Evolutionary conservation across 192 early-diverging fungal species (phyloP).

Genomic region (Podila horticola): DNA sequence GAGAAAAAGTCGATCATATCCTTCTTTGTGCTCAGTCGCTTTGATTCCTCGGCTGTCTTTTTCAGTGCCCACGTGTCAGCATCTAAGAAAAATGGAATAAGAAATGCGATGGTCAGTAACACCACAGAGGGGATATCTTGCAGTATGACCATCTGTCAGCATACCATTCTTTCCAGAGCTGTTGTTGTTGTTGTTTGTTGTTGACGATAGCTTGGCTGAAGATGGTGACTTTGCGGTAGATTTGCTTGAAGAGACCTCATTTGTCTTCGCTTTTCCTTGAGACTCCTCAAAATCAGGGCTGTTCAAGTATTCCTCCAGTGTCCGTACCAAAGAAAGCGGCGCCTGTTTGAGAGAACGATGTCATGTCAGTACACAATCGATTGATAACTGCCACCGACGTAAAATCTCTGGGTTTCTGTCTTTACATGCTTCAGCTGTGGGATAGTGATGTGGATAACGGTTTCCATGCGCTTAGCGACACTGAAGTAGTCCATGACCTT

Average conservation of each 20-base stretch:
- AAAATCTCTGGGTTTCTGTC: not conserved
- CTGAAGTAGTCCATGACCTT: conserved; percentile 75
- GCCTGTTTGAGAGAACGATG: conserved; percentile 52
- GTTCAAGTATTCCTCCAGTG: conserved; percentile 73
- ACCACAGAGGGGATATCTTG: not conserved
- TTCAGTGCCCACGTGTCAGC: conserved; percentile 35
- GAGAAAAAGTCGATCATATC: conserved; percentile 57
- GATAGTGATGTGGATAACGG: conserved; percentile 69
- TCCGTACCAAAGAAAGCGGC: conserved; percentile 70
- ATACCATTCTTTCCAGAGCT: conserved; percentile 22
- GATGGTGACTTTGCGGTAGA: conserved; percentile 29
- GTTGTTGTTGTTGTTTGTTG: conserved; percentile 13
- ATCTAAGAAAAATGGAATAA: conserved; percentile 9
- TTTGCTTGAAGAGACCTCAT: conserved; percentile 36
- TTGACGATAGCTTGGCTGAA: conserved; percentile 9
- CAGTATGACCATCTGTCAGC: not conserved
- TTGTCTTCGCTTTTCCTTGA: conserved; percentile 37
- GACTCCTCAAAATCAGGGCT: conserved; percentile 78
- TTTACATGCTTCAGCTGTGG: conserved; percentile 80
- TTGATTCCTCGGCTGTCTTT: conserved; percentile 35
- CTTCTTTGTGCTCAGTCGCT: conserved; percentile 38
- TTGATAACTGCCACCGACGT: not conserved
- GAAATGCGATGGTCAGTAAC: not conserved
- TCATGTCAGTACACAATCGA: not conserved
- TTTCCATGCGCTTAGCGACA: conserved; percentile 67